These are phyloP conservation scores for Kwoniella shandongensis DNA, from an alignment of 768 basidiomycete species.

Conservation along the genomic window DNA sequence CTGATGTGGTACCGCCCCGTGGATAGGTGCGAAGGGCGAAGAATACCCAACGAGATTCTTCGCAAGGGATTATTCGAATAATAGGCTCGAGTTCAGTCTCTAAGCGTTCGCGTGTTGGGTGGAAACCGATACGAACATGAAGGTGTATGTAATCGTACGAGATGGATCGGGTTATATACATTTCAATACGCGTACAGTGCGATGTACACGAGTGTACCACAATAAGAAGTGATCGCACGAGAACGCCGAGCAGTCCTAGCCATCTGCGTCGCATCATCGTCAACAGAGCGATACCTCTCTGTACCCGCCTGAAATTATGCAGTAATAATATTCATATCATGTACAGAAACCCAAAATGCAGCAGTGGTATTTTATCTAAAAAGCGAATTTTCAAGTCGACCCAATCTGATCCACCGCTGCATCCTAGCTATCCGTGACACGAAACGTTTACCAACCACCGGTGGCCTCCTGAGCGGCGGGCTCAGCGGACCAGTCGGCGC, in stretches of 20 bases:
- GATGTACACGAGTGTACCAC: no score
- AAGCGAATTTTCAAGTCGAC: neutral
- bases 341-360: constrained; percentile 8
- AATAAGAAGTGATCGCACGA: no score
- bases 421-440: neutral
- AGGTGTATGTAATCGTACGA: no score
- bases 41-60: constrained; percentile 52
- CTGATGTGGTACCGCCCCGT: neutral
- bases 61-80: constrained; percentile 47
- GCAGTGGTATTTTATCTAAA: neutral
- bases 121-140: no score
- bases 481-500: constrained; percentile 84
- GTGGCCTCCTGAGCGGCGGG: constrained; percentile 56
- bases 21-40: constrained; percentile 28
- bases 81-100: constrained; percentile 43
- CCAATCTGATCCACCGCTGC: neutral
- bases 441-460: constrained; percentile 41
- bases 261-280: constrained; percentile 1
- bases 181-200: no score
- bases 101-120: no score
- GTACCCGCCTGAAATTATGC: neutral
- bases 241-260: no score
- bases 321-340: constrained; percentile 8
- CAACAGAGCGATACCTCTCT: neutral
- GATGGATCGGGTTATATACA: no score